phyloP scores from a whole-genome alignment of 768 basidiomycete species.

The Tulasnella sp. region DNA sequence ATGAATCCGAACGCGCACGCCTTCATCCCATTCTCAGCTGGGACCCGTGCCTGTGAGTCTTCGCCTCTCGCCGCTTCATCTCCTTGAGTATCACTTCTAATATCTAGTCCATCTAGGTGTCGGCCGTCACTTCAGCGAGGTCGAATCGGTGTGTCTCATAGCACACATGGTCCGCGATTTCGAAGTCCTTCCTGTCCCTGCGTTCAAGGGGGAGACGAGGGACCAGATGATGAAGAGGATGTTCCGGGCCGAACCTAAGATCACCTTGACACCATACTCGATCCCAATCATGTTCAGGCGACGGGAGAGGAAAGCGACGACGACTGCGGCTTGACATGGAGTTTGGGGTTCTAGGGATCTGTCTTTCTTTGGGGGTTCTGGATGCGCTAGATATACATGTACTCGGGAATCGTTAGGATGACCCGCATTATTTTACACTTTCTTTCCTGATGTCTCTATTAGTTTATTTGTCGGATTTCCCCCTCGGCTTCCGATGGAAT shows the following conservation, averaged over 20 bases:
- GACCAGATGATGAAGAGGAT: slow-evolving; percentile 14
- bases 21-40: slow-evolving; percentile 13
- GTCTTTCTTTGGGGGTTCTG: too few relatives aligned
- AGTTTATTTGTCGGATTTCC: too few relatives aligned
- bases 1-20: background rate
- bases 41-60: slow-evolving; percentile 9
- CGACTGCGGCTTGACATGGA: too few relatives aligned
- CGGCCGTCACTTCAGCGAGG: slow-evolving; percentile 12
- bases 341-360: too few relatives aligned
- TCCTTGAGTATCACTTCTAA: background rate
- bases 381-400: too few relatives aligned
- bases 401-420: too few relatives aligned
- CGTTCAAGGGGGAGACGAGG: slow-evolving; percentile 6
- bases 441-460: too few relatives aligned
- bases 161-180: slow-evolving; percentile 11
- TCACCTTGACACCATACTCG: slow-evolving; percentile 9
- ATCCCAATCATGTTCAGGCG: slow-evolving; percentile 12
- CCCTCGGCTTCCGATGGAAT: too few relatives aligned
- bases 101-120: background rate
- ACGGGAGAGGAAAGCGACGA: too few relatives aligned
- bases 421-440: too few relatives aligned
- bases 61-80: too few relatives aligned
- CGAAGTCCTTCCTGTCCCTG: slow-evolving; percentile 4
- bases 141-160: slow-evolving; percentile 1
- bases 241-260: slow-evolving; percentile 3